Percentiles rank a stretch among this genome's conserved stretches.
Evolutionary conservation across 345 rosid species (phyloP).

Genomic region (Stellera chamaejasme): DNA sequence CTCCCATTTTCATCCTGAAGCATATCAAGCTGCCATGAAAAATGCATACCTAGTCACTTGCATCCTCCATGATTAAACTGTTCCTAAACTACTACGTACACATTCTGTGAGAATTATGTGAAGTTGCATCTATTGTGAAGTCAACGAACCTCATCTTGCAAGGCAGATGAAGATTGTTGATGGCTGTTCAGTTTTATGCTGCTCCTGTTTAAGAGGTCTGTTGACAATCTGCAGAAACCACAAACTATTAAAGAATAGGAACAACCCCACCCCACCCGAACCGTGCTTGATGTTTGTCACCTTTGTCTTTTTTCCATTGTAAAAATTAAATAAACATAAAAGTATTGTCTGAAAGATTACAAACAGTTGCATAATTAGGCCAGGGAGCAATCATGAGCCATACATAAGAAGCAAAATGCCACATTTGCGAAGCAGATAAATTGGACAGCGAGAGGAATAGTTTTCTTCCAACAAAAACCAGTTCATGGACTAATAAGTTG

Average conservation of each 20-base stretch:
- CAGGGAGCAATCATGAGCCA: no score
- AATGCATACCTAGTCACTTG: slow-evolving; percentile 10
- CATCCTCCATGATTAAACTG: background rate
- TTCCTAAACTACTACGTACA: background rate
- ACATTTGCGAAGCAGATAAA: no score
- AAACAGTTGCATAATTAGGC: no score
- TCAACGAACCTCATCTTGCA: slow-evolving; percentile 71
- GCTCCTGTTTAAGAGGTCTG: slow-evolving; percentile 45
- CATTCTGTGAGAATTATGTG: background rate
- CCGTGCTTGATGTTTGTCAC: no score
- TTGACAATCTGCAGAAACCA: slow-evolving; percentile 37
- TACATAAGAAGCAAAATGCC: background rate
- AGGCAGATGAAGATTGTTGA: slow-evolving; percentile 55
- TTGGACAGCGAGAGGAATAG: no score
- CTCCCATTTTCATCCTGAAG: slow-evolving; percentile 63
- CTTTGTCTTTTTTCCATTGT: no score
- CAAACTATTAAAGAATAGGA: slow-evolving; percentile 1
- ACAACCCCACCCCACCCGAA: background rate
- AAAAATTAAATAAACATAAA: no score
- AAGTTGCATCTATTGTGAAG: background rate
- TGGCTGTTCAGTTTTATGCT: slow-evolving; percentile 41
- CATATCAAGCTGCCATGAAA: slow-evolving; percentile 66
- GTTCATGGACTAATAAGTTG: no score
- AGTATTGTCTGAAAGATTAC: no score
- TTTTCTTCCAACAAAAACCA: no score